phyloP scores from a whole-genome alignment of 495 filamentous ascomycete species.

The Acidomyces sp. region DNA sequence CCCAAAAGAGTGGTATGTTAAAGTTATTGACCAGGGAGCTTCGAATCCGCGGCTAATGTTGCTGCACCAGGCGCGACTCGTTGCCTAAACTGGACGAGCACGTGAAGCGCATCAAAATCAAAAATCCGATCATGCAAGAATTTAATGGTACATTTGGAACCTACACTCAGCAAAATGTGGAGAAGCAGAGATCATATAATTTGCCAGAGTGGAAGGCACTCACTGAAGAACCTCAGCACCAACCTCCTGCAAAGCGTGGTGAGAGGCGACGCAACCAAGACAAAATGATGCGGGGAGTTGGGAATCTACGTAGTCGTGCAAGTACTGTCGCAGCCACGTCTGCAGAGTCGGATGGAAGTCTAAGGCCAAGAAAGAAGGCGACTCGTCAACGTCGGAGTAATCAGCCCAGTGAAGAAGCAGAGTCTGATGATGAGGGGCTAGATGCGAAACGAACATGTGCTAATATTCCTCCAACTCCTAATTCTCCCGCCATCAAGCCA shows the following conservation, averaged over 20 bases:
- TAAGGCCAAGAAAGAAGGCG: constrained; percentile 18
- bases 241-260: constrained; percentile 86
- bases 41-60: not conserved
- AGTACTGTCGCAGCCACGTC: not conserved
- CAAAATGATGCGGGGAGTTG: constrained; percentile 32
- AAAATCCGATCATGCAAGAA: constrained; percentile 94
- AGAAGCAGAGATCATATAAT: constrained; percentile 91
- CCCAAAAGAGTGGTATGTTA: constrained; percentile 72
- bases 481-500: constrained; percentile 16
- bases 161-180: constrained; percentile 90
- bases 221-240: constrained; percentile 85
- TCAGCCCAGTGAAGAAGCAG: constrained; percentile 2
- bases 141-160: constrained; percentile 88
- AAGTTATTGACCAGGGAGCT: not conserved
- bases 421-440: constrained; percentile 9
- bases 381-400: constrained; percentile 16
- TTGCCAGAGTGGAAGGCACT: constrained; percentile 88
- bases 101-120: constrained; percentile 82
- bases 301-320: constrained; percentile 15
- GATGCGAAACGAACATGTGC: constrained; percentile 2
- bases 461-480: constrained; percentile 16
- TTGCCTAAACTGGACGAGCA: constrained; percentile 67
- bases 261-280: constrained; percentile 71
- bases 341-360: constrained; percentile 4
- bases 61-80: constrained; percentile 45